These are phyloP conservation scores for Mesembryanthemum crystallinum DNA, from an alignment of 148 eudicot genomes.

Conservation along the genomic window DNA sequence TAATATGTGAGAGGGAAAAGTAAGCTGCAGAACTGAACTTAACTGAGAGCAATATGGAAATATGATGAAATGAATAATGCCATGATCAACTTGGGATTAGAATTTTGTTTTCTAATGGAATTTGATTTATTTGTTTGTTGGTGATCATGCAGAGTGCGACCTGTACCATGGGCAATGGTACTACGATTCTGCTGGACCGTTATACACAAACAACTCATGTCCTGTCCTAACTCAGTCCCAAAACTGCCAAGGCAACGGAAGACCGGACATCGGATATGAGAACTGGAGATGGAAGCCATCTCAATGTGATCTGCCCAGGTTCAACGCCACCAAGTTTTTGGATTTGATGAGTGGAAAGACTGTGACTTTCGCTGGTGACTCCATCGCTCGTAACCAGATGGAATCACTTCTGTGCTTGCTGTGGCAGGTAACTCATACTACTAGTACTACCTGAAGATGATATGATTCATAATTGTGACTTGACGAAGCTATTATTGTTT, in stretches of 20 bases:
- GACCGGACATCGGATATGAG: slow-evolving; percentile 86
- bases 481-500: neutral
- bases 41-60: no score
- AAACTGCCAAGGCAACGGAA: slow-evolving; percentile 91
- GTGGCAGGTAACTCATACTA: slow-evolving; percentile 54
- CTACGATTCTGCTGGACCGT: slow-evolving; percentile 56
- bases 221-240: slow-evolving; percentile 70
- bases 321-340: slow-evolving; percentile 47
- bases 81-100: no score
- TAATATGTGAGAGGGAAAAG: no score
- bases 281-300: slow-evolving; percentile 84
- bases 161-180: slow-evolving; percentile 72
- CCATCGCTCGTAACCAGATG: slow-evolving; percentile 59
- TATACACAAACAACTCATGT: slow-evolving; percentile 73
- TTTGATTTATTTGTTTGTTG: neutral
- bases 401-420: slow-evolving; percentile 59
- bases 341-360: slow-evolving; percentile 73
- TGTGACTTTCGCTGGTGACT: slow-evolving; percentile 63
- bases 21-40: no score
- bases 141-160: slow-evolving; percentile 52
- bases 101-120: no score
- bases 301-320: slow-evolving; percentile 66
- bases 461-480: neutral
- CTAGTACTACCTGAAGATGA: neutral
- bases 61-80: no score